Conservation (phyloP, 495 filamentous ascomycete species). For the Margaritispora aquatica region DNA sequence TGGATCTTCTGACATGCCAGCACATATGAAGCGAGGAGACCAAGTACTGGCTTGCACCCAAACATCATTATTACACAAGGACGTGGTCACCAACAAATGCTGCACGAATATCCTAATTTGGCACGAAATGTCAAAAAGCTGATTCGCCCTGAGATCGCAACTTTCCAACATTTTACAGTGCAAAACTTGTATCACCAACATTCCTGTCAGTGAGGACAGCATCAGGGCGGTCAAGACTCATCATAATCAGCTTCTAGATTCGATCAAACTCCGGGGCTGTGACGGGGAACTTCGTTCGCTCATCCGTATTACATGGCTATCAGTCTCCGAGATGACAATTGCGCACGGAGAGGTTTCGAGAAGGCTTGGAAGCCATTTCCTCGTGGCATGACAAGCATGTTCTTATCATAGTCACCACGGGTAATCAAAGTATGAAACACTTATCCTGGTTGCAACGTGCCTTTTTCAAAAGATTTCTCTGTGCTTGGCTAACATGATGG, state of each 20-base stretch:
- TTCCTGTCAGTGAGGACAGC: background rate
- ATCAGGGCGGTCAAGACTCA: background rate
- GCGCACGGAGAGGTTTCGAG: slow-evolving; percentile 4
- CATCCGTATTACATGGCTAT: slow-evolving; percentile 6
- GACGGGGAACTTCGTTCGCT: background rate
- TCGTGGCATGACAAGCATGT: background rate
- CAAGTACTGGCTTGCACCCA: background rate
- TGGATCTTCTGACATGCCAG: background rate
- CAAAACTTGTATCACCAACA: background rate
- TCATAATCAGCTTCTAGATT: background rate
- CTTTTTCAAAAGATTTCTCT: background rate
- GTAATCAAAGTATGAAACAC: slow-evolving; percentile 1
- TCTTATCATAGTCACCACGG: background rate
- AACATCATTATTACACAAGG: too few species aligned
- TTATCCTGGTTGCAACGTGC: slow-evolving; percentile 11
- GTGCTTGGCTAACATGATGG: background rate
- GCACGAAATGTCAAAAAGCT: too few species aligned
- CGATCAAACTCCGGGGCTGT: background rate
- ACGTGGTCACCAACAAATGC: too few species aligned
- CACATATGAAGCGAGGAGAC: background rate
- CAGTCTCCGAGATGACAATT: slow-evolving; percentile 2
- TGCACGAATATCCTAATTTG: too few species aligned
- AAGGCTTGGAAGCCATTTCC: slow-evolving; percentile 1
- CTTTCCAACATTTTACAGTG: background rate
- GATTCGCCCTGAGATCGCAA: background rate